Evolutionary conservation across 257 asterid species (phyloP).

Genomic region (Misopates orontium): DNA sequence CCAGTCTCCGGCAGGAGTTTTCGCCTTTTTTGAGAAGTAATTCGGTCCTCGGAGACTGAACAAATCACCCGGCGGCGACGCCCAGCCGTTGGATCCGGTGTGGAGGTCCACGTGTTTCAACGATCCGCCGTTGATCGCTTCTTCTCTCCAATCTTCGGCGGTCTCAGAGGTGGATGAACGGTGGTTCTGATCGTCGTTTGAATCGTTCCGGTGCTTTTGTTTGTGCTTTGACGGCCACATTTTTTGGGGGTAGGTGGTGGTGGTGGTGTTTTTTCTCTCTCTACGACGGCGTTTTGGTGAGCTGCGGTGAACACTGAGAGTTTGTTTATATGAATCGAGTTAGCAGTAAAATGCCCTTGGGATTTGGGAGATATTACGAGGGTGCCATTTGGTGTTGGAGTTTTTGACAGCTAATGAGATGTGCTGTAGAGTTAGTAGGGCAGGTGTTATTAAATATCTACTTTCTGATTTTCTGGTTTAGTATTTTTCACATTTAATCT

Average conservation of each 20-base stretch:
- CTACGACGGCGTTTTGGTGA: constrained; percentile 25
- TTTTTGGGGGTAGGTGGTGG: constrained; percentile 16
- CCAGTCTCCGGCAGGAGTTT: constrained; percentile 67
- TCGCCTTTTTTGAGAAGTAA: constrained; percentile 60
- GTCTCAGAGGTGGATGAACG: constrained; percentile 33
- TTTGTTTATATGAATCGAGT: constrained; percentile 24
- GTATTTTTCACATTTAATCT: not conserved
- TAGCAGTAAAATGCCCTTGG: constrained; percentile 22
- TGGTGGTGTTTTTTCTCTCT: constrained; percentile 19
- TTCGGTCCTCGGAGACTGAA: constrained; percentile 73
- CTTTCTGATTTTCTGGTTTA: not conserved
- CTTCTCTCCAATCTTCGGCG: constrained; percentile 62
- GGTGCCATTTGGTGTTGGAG: not conserved
- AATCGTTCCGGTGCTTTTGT: constrained; percentile 44
- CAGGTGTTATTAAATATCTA: not conserved
- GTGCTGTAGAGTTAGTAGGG: not conserved
- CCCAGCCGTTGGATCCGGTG: constrained; percentile 90
- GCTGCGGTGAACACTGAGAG: no score
- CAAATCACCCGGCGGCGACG: constrained; percentile 81
- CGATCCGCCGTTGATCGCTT: constrained; percentile 68
- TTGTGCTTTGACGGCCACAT: constrained; percentile 65
- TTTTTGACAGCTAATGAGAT: constrained; percentile 28
- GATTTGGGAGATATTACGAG: constrained; percentile 21
- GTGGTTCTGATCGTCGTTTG: constrained; percentile 4
- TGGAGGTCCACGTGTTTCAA: constrained; percentile 65